Evolutionary conservation across 2,329 filamentous ascomycete species (phyloP), one percentile per base, ranked within the genome.

Genomic region (Colletotrichum lini): DNA sequence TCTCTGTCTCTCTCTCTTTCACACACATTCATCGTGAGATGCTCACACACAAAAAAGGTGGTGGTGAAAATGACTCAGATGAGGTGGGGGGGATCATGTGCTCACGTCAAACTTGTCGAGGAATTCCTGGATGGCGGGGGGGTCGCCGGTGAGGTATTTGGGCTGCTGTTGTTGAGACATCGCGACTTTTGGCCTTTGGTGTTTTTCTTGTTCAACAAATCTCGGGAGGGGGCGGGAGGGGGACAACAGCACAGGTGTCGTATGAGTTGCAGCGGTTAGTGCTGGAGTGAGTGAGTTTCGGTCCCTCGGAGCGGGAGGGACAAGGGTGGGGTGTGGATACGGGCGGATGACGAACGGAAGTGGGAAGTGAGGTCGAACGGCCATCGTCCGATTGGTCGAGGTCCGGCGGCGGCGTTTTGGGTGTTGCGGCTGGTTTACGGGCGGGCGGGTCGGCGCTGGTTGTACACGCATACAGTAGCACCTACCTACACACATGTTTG

Each of bases 21-120:
- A 18, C 26, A 44, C 38, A 59, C 45, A 40, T 15, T 54, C 18
- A 63, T 70, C 53, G 30, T 38, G 40, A 30, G 35, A 9, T 62
- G 30, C 58, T 54, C 38, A 35, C 26, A 26, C 26, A 35, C 30
- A 35, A 35, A 30, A 38, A 54, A 10, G 10, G 8, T 9, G 40
- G 42, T 26, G 26, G 13, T 49, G 18, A 56, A 60, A 57, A 72
- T 72, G 66, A 70, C 70, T 72, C 70, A 72, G 23, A 58, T 44
- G 54, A 35, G 60, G 9, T 12, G 21, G n/a, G 35, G 61, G 50
- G 45, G 42, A 56, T 65, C 68, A 78, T 82, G 79, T 75, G 86
- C 94, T 83, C 84, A 98, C 96, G 86, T 99, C 96, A 79, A 98
- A 99, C 79, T 90, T 90, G 83, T 94, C 92, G 72, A 99, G 86